Base-by-base conservation (phyloP, 352 stramenopile species). In the Globisporangium viniferum region DNA sequence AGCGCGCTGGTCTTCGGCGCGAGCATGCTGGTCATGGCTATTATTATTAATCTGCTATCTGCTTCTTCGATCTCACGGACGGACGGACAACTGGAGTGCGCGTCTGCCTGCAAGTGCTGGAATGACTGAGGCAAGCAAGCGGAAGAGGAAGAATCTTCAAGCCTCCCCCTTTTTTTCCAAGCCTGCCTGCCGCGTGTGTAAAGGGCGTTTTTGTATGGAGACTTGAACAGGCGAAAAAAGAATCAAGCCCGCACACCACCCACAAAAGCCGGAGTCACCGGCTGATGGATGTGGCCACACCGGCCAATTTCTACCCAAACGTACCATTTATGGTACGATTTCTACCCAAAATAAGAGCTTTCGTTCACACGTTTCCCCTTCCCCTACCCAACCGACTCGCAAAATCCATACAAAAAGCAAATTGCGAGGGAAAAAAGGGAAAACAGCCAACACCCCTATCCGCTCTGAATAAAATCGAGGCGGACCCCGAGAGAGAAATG, bases 21-120 rank as follows among this genome's bases (percentile, higher is more conserved):
- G n/a, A 80, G 75, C 82, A 89, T 84, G 73, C 76, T 84, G 44
- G 61, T 72, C 62, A 64, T 72, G 27, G 1, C 39, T 51, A 46
- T 46, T 46, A 24, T 24, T 39, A 39, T 14, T 39, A 41, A 22
- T 54, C 46, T 54, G 55, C 15, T 46, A 18, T 44, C 12, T 49
- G 54, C 36, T 56, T 51, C 35, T 31, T 36, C 39, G 29, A 61
- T 61, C 7, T 10, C 10, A 24, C 14, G 20, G 33, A 44, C 44
- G 35, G 33, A 51, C 20, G 3, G 12, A 46, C 39, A 66, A 24
- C 6, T 20, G 41, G 15, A 15, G 56, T 69, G 58, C 3, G 64
- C 41, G 54, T 20, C 54, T 22, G 63, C 31, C 39, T 35, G 64
- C 46, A 49, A 70, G 64, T 60, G 64, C 64, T 65, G 46, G 64